Percentiles rank a stretch among this genome's conserved stretches.
Evolutionary conservation across 345 rosid species (phyloP).

Genomic region (Durio zibethinus): DNA sequence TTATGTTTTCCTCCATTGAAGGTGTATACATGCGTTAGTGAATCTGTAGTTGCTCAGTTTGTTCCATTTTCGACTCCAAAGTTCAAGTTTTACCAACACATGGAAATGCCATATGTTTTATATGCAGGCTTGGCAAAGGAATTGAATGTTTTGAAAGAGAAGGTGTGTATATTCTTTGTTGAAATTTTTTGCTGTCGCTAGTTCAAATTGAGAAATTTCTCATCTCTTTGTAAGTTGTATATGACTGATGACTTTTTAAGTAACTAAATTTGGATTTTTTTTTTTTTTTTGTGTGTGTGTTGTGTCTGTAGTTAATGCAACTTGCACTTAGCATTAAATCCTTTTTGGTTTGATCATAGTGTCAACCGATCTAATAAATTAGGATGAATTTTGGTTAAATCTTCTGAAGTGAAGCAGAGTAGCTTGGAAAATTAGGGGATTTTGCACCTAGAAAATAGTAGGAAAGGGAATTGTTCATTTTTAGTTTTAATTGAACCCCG

Average conservation of each 20-base stretch:
- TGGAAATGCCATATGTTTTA: conserved; percentile 27
- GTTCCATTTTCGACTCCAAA: conserved; percentile 61
- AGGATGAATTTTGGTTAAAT: background rate
- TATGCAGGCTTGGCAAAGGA: conserved; percentile 21
- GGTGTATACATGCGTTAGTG: conserved; percentile 69
- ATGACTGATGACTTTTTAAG: background rate
- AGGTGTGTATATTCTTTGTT: conserved; percentile 38
- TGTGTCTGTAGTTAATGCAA: background rate
- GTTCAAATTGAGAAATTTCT: background rate
- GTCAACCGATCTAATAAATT: background rate
- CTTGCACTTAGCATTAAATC: background rate
- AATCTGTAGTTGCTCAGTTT: conserved; percentile 53
- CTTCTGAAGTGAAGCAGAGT: background rate
- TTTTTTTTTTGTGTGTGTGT: background rate
- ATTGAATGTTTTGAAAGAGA: conserved; percentile 32
- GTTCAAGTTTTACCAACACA: conserved; percentile 45
- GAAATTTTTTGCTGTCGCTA: background rate
- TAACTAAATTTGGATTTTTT: background rate
- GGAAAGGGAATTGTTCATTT: background rate
- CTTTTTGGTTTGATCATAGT: background rate
- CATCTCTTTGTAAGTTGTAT: background rate
- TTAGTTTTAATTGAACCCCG: background rate
- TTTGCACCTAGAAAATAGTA: background rate
- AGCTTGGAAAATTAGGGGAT: background rate
- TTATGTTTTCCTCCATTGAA: conserved; percentile 28